Conservation (phyloP, 2,329 filamentous ascomycete species). For the Penicillium occitanis region DNA sequence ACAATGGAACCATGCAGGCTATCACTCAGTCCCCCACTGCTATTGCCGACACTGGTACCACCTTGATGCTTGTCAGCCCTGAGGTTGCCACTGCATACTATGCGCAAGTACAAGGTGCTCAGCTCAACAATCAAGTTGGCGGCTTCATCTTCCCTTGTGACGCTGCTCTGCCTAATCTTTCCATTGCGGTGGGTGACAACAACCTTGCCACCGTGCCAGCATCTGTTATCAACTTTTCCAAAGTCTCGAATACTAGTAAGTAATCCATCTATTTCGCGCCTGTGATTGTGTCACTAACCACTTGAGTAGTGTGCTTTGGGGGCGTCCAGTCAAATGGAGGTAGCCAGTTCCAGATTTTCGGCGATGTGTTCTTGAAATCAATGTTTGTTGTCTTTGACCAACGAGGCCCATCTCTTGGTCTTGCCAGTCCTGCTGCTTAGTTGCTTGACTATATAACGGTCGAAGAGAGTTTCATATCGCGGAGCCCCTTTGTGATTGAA, state of each 20-base stretch:
- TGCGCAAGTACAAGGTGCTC: slow-evolving; percentile 52
- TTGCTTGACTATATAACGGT: not conserved
- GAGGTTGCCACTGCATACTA: slow-evolving; percentile 63
- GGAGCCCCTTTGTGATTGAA: not conserved
- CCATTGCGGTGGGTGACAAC: slow-evolving; percentile 54
- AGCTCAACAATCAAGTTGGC: slow-evolving; percentile 44
- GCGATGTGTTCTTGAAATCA: slow-evolving; percentile 62
- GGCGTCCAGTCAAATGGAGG: slow-evolving; percentile 60
- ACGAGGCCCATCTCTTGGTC: slow-evolving; percentile 50
- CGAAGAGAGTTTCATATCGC: not conserved
- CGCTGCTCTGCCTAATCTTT: slow-evolving; percentile 54
- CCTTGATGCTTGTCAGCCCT: slow-evolving; percentile 61
- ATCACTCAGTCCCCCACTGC: slow-evolving; percentile 42
- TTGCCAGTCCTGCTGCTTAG: slow-evolving; percentile 47
- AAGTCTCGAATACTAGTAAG: slow-evolving; percentile 40
- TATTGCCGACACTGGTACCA: slow-evolving; percentile 69
- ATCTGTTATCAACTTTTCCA: slow-evolving; percentile 53
- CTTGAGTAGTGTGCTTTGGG: slow-evolving; percentile 53
- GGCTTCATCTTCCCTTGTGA: slow-evolving; percentile 61
- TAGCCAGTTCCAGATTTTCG: slow-evolving; percentile 57
- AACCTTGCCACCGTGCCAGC: slow-evolving; percentile 57
- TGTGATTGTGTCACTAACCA: slow-evolving; percentile 23
- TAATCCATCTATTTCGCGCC: slow-evolving; percentile 16
- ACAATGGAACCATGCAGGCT: slow-evolving; percentile 36
- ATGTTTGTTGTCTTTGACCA: slow-evolving; percentile 62